Evolutionary conservation across 2,329 filamentous ascomycete species (phyloP).

Genomic region (Pseudogymnoascus sp.): DNA sequence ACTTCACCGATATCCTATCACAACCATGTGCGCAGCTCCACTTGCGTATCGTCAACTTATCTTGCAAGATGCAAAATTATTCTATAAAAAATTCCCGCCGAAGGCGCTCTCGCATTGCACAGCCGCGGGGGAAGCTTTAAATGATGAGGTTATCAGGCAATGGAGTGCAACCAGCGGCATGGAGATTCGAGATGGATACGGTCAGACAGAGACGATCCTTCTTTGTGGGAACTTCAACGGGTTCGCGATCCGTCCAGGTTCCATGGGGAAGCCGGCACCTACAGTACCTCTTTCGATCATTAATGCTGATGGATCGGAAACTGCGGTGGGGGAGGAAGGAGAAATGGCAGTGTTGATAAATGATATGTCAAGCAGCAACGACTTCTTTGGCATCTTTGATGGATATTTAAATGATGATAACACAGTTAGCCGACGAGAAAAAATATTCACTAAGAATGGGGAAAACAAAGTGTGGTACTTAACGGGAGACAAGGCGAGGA

Average conservation of each 20-base stretch:
- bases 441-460: conserved; percentile 5
- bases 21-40: conserved; percentile 34
- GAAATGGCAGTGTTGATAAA: conserved; percentile 30
- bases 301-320: conserved; percentile 25
- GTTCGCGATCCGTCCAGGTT: conserved; percentile 29
- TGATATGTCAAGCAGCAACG: background rate
- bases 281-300: conserved; percentile 31
- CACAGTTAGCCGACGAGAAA: background rate
- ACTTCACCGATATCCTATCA: conserved; percentile 32
- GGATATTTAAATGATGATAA: conserved; percentile 13
- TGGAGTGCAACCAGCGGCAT: conserved; percentile 31
- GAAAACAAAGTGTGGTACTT: conserved; percentile 22
- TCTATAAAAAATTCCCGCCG: conserved; percentile 25
- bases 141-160: conserved; percentile 31
- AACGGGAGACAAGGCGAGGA: conserved; percentile 30
- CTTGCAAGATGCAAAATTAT: conserved; percentile 25
- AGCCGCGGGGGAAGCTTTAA: conserved; percentile 33
- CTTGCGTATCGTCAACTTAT: conserved; percentile 35
- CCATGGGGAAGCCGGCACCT: conserved; percentile 33
- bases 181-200: conserved; percentile 34
- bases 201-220: conserved; percentile 34
- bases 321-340: conserved; percentile 27
- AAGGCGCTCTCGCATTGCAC: conserved; percentile 29
- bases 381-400: conserved; percentile 17
- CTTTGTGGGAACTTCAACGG: conserved; percentile 33